Evolutionary conservation across 768 basidiomycete genomes (phyloP).

Genomic region (Russula dissimulans): DNA sequence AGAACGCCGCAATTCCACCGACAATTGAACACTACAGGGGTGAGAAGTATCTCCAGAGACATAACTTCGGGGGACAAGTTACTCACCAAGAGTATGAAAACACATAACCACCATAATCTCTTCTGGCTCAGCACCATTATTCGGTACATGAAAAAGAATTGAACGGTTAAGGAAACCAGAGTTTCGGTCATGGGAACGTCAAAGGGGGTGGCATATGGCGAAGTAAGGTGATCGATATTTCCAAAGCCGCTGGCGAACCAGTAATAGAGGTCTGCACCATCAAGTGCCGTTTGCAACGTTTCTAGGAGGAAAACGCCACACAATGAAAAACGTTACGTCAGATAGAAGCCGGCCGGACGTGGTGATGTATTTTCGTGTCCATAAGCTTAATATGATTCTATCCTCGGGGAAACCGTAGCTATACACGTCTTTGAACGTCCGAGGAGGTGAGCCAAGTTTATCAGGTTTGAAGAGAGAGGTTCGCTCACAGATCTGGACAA

Average conservation of each 20-base stretch:
- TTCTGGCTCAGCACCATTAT: slow-evolving; percentile 18
- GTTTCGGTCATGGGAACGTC: slow-evolving; percentile 25
- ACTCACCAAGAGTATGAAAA: not conserved
- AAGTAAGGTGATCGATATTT: slow-evolving; percentile 20
- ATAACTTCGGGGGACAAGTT: too few species aligned
- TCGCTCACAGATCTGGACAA: slow-evolving; percentile 26
- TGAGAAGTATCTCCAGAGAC: not conserved
- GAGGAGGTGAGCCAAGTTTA: not conserved
- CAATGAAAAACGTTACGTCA: slow-evolving; percentile 16
- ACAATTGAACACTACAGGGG: not conserved
- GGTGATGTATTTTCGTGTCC: not conserved
- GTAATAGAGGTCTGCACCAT: slow-evolving; percentile 24
- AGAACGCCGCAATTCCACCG: not conserved
- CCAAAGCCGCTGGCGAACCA: slow-evolving; percentile 28
- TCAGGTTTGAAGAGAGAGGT: not conserved
- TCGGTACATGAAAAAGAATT: slow-evolving; percentile 28
- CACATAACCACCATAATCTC: not conserved
- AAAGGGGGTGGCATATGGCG: slow-evolving; percentile 20
- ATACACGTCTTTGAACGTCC: slow-evolving; percentile 4
- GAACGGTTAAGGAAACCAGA: slow-evolving; percentile 23
- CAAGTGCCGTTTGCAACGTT: slow-evolving; percentile 22
- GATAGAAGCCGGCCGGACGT: not conserved
- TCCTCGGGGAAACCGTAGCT: slow-evolving; percentile 8
- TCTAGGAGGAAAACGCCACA: slow-evolving; percentile 22
- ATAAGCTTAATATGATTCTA: not conserved